Conservation (phyloP, 2,329 filamentous ascomycete genomes). For the Periconia sp. region DNA sequence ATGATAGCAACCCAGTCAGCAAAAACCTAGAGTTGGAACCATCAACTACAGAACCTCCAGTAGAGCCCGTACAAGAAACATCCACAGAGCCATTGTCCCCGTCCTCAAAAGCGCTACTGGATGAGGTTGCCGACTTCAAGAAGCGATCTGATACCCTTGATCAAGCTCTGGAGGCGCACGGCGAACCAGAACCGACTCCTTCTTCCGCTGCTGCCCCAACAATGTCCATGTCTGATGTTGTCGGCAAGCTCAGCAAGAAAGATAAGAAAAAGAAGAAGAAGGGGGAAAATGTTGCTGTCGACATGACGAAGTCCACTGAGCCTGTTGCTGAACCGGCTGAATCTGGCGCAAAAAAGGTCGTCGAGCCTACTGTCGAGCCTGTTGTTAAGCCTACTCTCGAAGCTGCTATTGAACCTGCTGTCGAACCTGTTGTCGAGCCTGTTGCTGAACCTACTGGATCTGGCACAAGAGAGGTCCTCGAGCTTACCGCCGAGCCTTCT, state of each 20-base stretch:
- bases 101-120: slow-evolving; percentile 24
- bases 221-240: slow-evolving; percentile 29
- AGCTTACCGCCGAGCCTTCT: no score
- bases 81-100: slow-evolving; percentile 20
- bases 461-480: no score
- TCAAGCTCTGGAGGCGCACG: slow-evolving; percentile 12
- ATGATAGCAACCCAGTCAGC: not conserved
- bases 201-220: slow-evolving; percentile 5
- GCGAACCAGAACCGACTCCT: slow-evolving; percentile 10
- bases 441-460: no score
- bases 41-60: not conserved
- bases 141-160: slow-evolving; percentile 32
- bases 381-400: no score
- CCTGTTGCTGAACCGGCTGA: slow-evolving; percentile 23
- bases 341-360: not conserved
- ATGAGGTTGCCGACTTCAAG: slow-evolving; percentile 29
- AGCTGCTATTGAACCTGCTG: not conserved
- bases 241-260: slow-evolving; percentile 30
- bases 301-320: slow-evolving; percentile 22
- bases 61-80: not conserved
- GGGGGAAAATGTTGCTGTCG: slow-evolving; percentile 16
- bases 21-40: not conserved
- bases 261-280: slow-evolving; percentile 32
- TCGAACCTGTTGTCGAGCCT: no score
- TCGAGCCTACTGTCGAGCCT: not conserved